phyloP scores from a whole-genome alignment of 192 early-diverging fungal species.

The Coemansia sp. region DNA sequence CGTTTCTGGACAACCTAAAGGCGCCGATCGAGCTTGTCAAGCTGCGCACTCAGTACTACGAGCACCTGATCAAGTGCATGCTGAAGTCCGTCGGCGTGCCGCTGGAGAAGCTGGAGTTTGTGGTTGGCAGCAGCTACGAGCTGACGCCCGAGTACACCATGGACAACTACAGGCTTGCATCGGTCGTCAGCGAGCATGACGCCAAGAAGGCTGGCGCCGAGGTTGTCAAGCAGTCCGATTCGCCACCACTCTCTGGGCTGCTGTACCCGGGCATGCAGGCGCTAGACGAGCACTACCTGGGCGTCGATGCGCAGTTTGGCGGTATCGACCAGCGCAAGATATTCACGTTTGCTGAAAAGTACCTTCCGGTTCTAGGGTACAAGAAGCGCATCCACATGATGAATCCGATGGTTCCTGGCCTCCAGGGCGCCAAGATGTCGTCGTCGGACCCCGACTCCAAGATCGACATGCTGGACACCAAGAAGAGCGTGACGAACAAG shows the following conservation, averaged over 20 bases:
- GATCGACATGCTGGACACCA: constrained; percentile 92
- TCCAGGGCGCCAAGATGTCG: constrained; percentile 94
- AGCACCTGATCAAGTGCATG: constrained; percentile 85
- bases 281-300: constrained; percentile 96
- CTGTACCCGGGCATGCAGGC: constrained; percentile 98
- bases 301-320: constrained; percentile 94
- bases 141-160: constrained; percentile 86
- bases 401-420: constrained; percentile 97
- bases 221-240: constrained; percentile 95
- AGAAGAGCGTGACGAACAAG: constrained; percentile 80
- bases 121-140: constrained; percentile 88
- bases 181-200: constrained; percentile 89
- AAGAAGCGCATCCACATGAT: constrained; percentile 97
- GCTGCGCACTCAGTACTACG: constrained; percentile 91
- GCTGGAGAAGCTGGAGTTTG: constrained; percentile 89
- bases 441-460: constrained; percentile 97
- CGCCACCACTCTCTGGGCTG: constrained; percentile 87
- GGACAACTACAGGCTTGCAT: constrained; percentile 87
- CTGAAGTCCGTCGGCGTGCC: constrained; percentile 91
- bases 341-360: constrained; percentile 96
- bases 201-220: constrained; percentile 98
- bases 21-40: constrained; percentile 90
- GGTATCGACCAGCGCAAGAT: constrained; percentile 99
- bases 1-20: constrained; percentile 98
- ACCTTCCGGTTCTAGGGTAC: constrained; percentile 91